These are phyloP conservation scores for Epichloe brachyelytri DNA, from an alignment of 2,329 filamentous ascomycete species.

Conservation along the genomic window DNA sequence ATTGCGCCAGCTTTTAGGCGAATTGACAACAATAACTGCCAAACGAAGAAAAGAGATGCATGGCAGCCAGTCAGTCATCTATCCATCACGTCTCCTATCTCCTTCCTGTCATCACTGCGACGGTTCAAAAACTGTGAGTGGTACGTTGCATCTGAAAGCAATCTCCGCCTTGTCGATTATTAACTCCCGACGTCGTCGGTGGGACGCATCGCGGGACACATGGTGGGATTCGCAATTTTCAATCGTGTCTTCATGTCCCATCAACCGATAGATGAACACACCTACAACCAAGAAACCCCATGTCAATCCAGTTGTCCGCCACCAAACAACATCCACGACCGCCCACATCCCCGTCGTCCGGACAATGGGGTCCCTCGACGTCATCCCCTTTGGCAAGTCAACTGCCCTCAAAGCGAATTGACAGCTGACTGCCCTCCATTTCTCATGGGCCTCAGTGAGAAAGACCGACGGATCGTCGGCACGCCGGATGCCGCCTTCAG, in stretches of 20 bases:
- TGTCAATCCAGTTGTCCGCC: not conserved
- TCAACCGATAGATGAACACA: too few species aligned
- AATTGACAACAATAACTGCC: too few species aligned
- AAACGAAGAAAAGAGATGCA: too few species aligned
- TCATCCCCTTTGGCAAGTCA: slow-evolving; percentile 66
- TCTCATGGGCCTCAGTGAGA: slow-evolving; percentile 47
- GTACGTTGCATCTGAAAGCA: not conserved
- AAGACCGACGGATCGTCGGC: slow-evolving; percentile 57
- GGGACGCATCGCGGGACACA: not conserved
- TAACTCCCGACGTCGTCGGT: not conserved
- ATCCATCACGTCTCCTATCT: too few species aligned
- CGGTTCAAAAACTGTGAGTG: too few species aligned
- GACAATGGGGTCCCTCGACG: slow-evolving; percentile 23
- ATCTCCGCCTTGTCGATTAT: slow-evolving; percentile 1
- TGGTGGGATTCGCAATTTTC: not conserved
- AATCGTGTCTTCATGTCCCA: not conserved
- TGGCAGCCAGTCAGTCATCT: too few species aligned
- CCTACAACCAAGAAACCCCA: too few species aligned
- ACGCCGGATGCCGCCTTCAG: slow-evolving; percentile 56
- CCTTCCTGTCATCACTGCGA: too few species aligned
- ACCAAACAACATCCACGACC: not conserved
- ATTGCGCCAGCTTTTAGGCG: too few species aligned
- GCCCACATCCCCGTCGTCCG: not conserved
- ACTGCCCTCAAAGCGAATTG: slow-evolving; percentile 51
- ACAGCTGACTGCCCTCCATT: slow-evolving; percentile 58